Base-by-base conservation (phyloP, 805 yeast species). In the Barnettozyma californica region DNA sequence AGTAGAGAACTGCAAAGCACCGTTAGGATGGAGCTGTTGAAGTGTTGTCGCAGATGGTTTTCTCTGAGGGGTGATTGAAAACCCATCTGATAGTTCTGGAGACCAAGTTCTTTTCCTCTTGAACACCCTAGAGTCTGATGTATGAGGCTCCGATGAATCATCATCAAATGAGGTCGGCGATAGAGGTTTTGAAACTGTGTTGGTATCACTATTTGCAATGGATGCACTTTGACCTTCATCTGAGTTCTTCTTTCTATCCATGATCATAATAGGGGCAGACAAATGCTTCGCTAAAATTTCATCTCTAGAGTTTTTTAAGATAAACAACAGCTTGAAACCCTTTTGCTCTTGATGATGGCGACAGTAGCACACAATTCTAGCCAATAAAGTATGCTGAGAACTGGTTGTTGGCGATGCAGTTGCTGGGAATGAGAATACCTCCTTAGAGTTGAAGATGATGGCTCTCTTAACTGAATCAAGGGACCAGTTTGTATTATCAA, bases 321-420 rank as follows among this genome's bases (percentile, higher is more conserved):
- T 78, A 53, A 87, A 80, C 41, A 87, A 67, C 36, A 87, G 69
- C 60, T 80, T 81, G 70, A 91, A 92, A 1, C 99, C 99, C 37
- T 76, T 76, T n/a, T 83, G 71, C 53, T 91, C 96, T 55, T 82
- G 81, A 67, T 94, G 99, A 67, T 94, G 99, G 55, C 98, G 80
- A 68, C 98, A 94, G 65, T 94, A 92, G 67, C 99, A 92, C 9
- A 92, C 92, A 38, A 94, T 80, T 66, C 99, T 79, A 21, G 96
- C 70, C 63, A 44, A 76, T 80, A 18, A 79, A 59, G 33, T 35
- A 20, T 58, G 60, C 41, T 69, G 70, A 14, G 65, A 63, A 41
- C 57, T 55, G n/a, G 62, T 50, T n/a, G 64, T 61, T 39, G 56
- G 53, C 13, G 61, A 52, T 14, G 36, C 40, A 9, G 51, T 26